A percentile compares a stretch with the other conserved stretches of the same genome.
These are phyloP conservation scores for Phytophthora pseudosyringae DNA, from an alignment of 352 stramenopile species.

Conservation along the genomic window DNA sequence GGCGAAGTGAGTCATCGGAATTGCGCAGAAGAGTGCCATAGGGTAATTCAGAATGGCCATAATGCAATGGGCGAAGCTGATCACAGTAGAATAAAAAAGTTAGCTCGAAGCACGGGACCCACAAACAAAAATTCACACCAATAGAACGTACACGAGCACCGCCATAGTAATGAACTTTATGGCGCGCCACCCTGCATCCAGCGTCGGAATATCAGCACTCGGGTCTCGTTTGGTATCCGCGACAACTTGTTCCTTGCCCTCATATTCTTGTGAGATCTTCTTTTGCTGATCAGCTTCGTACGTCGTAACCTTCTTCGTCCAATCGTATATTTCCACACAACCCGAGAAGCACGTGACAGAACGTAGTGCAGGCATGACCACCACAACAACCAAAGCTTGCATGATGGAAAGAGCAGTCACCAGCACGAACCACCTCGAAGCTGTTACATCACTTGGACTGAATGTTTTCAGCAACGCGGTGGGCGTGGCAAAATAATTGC, in stretches of 20 bases:
- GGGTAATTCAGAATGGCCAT: constrained; percentile 85
- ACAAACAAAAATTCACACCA: background rate
- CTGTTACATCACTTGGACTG: constrained; percentile 7
- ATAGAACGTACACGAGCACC: constrained; percentile 57
- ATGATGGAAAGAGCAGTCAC: constrained; percentile 28
- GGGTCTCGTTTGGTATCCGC: background rate
- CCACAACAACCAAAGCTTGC: constrained; percentile 34
- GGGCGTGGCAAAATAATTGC: constrained; percentile 17
- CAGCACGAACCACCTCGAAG: constrained; percentile 35
- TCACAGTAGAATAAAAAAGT: constrained; percentile 13
- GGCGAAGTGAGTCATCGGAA: constrained; percentile 69
- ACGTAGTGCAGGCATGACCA: constrained; percentile 37
- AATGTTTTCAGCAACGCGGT: constrained; percentile 13
- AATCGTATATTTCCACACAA: constrained; percentile 47
- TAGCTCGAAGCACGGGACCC: constrained; percentile 2
- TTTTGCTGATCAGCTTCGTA: constrained; percentile 46
- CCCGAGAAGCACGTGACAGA: constrained; percentile 43
- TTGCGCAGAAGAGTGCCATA: constrained; percentile 73
- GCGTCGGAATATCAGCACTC: constrained; percentile 10
- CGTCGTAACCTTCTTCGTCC: constrained; percentile 39
- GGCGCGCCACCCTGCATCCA: constrained; percentile 59
- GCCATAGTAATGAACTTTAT: constrained; percentile 66
- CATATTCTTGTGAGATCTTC: constrained; percentile 15
- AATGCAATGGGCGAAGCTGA: constrained; percentile 71
- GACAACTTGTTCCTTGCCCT: background rate